Base-by-base conservation (phyloP, 2,329 filamentous ascomycete genomes). In the Diaporthe vexans region DNA sequence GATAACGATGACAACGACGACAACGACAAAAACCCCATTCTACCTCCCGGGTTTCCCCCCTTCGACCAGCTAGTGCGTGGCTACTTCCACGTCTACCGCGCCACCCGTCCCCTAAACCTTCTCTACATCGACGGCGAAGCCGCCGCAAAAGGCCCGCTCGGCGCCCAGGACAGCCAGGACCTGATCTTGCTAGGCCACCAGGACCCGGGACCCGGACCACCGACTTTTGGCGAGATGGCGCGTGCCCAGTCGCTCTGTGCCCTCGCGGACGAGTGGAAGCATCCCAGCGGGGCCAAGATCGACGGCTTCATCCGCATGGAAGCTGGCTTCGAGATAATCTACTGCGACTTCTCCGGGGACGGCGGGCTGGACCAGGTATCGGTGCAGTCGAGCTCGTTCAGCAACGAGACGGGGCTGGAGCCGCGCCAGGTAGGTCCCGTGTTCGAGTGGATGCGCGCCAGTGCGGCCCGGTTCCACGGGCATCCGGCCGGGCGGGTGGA, bases 81-180 rank as follows among this genome's bases (percentile, higher is more conserved):
- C 8, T 93, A 91, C 77, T 83, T 94, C 1, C 93, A 94, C 77
- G 91, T 88, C 0, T 95, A 94, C 79, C 85, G 85, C 10, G 88
- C 92, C 4, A 88, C 83, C 0, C 86, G 89, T 13, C 84, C 88
- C 9, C 83, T 94, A 0, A 87, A 88, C 17, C 83, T 94, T 1
- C 82, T 95, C 3, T 94, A 94, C 78, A 81, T 94, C 19, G 93
- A 95, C 78, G 93, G 93, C 9, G 91, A 92, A 85, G 89, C 89
- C 2, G 93, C 91, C 0, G 93, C 86, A 2, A 94, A 94, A 77
- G 89, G 89, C 0, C 65, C 78, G 1, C 89, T 91, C 78, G 93
- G 93, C 4, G 93, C 92, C 0, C 85, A 94, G 3, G 93, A 94
- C 78, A 87, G 89, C 0, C 92, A 94, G 78, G 92, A 94, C 78